Percentiles rank a stretch among this genome's conserved stretches.
These are phyloP conservation scores for Chalara sp. DNA, from an alignment of 2,329 filamentous ascomycete genomes.

Conservation along the genomic window DNA sequence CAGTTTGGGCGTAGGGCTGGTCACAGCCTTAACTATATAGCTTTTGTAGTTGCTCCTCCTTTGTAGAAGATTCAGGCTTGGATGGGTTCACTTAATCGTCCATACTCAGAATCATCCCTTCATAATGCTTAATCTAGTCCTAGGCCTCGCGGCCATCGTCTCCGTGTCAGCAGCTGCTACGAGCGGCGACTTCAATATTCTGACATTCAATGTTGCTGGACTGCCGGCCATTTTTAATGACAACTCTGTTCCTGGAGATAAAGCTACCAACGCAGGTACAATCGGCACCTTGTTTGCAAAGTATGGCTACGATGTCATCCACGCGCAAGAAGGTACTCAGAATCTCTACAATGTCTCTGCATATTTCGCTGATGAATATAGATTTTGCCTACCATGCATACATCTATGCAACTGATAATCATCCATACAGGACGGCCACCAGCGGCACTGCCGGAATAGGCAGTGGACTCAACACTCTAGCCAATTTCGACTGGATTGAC, in stretches of 20 bases:
- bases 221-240: slow-evolving; percentile 48
- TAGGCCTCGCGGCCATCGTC: slow-evolving; percentile 8
- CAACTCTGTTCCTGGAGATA: slow-evolving; percentile 57
- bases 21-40: too few species aligned
- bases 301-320: slow-evolving; percentile 54
- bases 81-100: too few species aligned
- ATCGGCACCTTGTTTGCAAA: slow-evolving; percentile 51
- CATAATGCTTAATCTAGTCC: too few species aligned
- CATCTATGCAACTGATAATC: slow-evolving; percentile 50
- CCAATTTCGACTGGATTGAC: slow-evolving; percentile 50
- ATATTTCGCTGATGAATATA: neutral
- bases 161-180: slow-evolving; percentile 19
- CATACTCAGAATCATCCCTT: too few species aligned
- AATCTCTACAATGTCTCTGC: neutral
- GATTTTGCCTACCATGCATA: slow-evolving; percentile 61
- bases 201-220: slow-evolving; percentile 55
- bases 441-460: slow-evolving; percentile 59
- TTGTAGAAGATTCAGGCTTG: too few species aligned
- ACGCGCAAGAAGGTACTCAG: slow-evolving; percentile 49
- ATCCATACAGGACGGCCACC: slow-evolving; percentile 54
- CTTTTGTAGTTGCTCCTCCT: too few species aligned
- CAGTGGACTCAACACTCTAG: slow-evolving; percentile 56
- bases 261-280: slow-evolving; percentile 46
- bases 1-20: too few species aligned
- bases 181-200: slow-evolving; percentile 40